These are phyloP conservation scores for Prunus salicina DNA, from an alignment of 306 rosid genomes.

Conservation along the genomic window DNA sequence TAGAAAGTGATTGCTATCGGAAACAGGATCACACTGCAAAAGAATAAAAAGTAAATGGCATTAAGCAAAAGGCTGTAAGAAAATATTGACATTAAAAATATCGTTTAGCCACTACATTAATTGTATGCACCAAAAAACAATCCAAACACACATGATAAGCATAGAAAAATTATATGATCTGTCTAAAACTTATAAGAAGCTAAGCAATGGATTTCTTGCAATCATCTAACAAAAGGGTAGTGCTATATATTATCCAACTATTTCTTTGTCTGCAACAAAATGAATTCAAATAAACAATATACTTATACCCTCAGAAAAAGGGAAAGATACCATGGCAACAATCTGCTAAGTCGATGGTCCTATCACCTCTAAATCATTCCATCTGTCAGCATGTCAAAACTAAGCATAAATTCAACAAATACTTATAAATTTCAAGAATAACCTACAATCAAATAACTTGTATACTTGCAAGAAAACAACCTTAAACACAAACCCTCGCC, in stretches of 20 bases:
- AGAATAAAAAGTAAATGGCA: slow-evolving; percentile 21
- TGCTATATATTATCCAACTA: neutral
- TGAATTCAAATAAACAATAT: neutral
- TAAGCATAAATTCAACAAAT: neutral
- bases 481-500: neutral
- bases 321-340: neutral
- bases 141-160: neutral
- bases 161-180: neutral
- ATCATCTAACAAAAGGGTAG: neutral
- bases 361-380: neutral
- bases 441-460: neutral
- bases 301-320: neutral
- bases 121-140: neutral
- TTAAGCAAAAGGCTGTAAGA: neutral
- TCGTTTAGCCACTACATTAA: neutral
- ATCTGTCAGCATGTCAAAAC: neutral
- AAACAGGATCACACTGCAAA: slow-evolving; percentile 84
- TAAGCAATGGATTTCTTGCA: neutral
- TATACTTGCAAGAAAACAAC: neutral
- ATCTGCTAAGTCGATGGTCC: neutral
- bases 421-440: neutral
- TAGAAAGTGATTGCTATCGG: slow-evolving; percentile 93
- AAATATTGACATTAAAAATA: neutral
- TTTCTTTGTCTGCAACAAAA: neutral
- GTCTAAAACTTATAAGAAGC: neutral